A percentile compares a stretch with the other conserved stretches of the same genome.
Conservation (phyloP, 192 early-diverging fungal genomes). For the Umbelopsis sp. region DNA sequence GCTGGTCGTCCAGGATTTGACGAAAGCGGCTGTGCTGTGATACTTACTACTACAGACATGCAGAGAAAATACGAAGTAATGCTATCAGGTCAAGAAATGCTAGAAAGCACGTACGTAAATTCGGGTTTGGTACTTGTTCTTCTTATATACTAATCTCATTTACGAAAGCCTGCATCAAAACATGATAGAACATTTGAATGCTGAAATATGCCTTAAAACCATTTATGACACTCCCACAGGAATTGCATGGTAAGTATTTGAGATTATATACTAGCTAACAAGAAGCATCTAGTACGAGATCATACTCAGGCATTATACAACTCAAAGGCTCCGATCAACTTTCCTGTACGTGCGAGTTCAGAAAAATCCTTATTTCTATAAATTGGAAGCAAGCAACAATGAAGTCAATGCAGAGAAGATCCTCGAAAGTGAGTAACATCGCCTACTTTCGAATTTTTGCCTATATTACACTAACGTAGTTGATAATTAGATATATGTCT, state of each 20-base stretch:
- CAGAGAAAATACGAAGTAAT: conserved; percentile 52
- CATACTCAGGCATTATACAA: background rate
- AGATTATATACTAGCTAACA: background rate
- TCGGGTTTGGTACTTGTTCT: background rate
- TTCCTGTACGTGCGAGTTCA: conserved; percentile 44
- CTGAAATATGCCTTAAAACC: conserved; percentile 66
- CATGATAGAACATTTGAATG: conserved; percentile 76
- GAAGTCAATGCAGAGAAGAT: conserved; percentile 10
- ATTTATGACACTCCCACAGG: conserved; percentile 48
- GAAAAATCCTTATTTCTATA: conserved; percentile 38
- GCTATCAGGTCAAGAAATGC: conserved; percentile 51
- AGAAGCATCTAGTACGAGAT: background rate
- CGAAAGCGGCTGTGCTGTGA: conserved; percentile 62
- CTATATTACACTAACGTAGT: background rate
- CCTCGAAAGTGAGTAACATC: conserved; percentile 30
- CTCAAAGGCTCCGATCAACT: conserved; percentile 40
- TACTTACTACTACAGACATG: conserved; percentile 58
- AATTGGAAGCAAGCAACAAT: background rate
- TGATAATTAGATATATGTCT: conserved; percentile 33
- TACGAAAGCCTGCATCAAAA: conserved; percentile 40
- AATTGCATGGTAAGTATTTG: conserved; percentile 62
- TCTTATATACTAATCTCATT: background rate
- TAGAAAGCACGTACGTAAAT: conserved; percentile 67
- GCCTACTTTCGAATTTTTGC: no score
- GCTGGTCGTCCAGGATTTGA: conserved; percentile 75